These are phyloP conservation scores for Hypoxylon lienhwacheense DNA, from an alignment of 495 filamentous ascomycete species.

Conservation along the genomic window DNA sequence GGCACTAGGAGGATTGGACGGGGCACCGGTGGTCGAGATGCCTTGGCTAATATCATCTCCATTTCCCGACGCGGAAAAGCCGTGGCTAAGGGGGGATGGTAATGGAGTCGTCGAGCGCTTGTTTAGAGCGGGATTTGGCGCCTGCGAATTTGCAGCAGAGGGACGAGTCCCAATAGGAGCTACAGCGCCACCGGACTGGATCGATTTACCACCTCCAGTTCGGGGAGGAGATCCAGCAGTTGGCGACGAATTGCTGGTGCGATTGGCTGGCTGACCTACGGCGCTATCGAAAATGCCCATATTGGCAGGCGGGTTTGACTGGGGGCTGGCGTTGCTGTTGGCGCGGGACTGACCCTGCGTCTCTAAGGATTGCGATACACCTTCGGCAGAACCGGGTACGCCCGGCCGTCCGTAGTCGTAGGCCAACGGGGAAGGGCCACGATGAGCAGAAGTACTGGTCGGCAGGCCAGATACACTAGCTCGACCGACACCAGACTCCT, in stretches of 20 bases:
- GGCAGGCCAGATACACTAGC: slow-evolving; percentile 54
- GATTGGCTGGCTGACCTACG: slow-evolving; percentile 71
- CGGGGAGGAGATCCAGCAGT: slow-evolving; percentile 78
- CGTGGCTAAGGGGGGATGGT: slow-evolving; percentile 83
- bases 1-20: slow-evolving; percentile 45
- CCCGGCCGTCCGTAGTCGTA: slow-evolving; percentile 50
- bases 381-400: slow-evolving; percentile 46
- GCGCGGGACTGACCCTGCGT: slow-evolving; percentile 71
- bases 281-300: slow-evolving; percentile 66
- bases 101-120: slow-evolving; percentile 90
- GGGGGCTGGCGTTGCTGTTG: slow-evolving; percentile 79
- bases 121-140: slow-evolving; percentile 68
- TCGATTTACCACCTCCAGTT: slow-evolving; percentile 56
- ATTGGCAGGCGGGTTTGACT: slow-evolving; percentile 70
- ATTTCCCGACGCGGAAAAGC: slow-evolving; percentile 59
- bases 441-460: slow-evolving; percentile 50
- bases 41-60: slow-evolving; percentile 37
- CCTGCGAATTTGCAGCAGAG: slow-evolving; percentile 48
- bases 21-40: slow-evolving; percentile 38
- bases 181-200: slow-evolving; percentile 61
- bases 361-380: slow-evolving; percentile 50
- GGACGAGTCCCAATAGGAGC: slow-evolving; percentile 95
- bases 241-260: slow-evolving; percentile 88
- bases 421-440: slow-evolving; percentile 59
- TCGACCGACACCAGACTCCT: slow-evolving; percentile 63